Conservation (phyloP, 768 basidiomycete species). For the Termitomyces sp. region DNA sequence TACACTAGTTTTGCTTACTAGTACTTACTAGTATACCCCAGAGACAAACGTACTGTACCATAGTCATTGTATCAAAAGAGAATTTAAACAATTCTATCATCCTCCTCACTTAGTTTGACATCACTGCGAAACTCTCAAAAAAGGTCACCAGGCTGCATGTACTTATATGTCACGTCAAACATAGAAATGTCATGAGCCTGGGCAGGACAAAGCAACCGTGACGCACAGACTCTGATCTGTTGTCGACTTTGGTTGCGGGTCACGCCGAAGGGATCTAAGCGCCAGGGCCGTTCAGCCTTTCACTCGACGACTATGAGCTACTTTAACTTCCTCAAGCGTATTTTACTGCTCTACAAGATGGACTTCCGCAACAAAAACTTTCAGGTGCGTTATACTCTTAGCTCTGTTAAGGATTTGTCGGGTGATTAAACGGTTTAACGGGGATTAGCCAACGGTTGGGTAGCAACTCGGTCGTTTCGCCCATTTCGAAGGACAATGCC, state of each 20-base stretch:
- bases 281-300: neutral
- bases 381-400: neutral
- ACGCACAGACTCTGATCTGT: neutral
- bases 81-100: neutral
- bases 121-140: neutral
- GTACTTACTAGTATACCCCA: too few relatives aligned
- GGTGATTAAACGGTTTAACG: neutral
- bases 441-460: neutral
- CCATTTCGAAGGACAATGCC: constrained; percentile 18
- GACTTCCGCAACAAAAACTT: neutral
- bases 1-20: too few relatives aligned
- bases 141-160: neutral
- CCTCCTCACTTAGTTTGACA: neutral
- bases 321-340: too few relatives aligned
- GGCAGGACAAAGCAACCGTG: neutral
- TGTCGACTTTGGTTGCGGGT: neutral
- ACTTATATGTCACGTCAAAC: neutral
- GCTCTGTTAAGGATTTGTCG: neutral
- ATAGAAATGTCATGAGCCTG: neutral
- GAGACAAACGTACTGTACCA: too few relatives aligned
- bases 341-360: neutral
- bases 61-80: too few relatives aligned
- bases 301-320: neutral
- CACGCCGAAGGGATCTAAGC: neutral
- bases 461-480: constrained; percentile 10